Percentiles rank a stretch among this genome's conserved stretches.
phyloP scores from a whole-genome alignment of 2,329 filamentous ascomycete species.

The Microdochium bolleyi region DNA sequence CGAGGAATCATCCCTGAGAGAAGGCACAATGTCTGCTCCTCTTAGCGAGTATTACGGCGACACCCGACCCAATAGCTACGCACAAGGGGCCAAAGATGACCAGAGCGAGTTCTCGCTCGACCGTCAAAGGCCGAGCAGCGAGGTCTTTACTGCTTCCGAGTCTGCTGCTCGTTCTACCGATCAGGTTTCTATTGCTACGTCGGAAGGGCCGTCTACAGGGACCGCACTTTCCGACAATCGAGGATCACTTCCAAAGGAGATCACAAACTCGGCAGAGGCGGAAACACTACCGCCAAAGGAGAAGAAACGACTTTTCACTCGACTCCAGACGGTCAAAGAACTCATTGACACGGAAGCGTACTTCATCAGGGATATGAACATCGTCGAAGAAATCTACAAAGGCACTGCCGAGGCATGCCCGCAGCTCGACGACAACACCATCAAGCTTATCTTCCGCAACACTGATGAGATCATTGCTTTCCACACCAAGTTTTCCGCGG shows the following conservation, averaged over 20 bases:
- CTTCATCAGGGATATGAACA: slow-evolving; percentile 93
- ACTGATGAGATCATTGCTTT: slow-evolving; percentile 86
- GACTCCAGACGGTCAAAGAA: slow-evolving; percentile 82
- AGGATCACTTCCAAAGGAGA: background rate
- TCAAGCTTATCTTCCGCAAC: slow-evolving; percentile 88
- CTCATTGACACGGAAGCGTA: slow-evolving; percentile 86
- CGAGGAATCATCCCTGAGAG: slow-evolving; percentile 14
- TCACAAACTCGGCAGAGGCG: slow-evolving; percentile 24
- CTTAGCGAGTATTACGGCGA: slow-evolving; percentile 33
- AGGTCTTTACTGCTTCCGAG: slow-evolving; percentile 32
- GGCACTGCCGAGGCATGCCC: slow-evolving; percentile 79
- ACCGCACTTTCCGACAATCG: slow-evolving; percentile 18
- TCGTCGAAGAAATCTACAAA: slow-evolving; percentile 96
- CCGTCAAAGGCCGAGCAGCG: slow-evolving; percentile 35
- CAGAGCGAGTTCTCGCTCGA: slow-evolving; percentile 31
- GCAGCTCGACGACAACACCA: slow-evolving; percentile 72
- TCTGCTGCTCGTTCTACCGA: slow-evolving; percentile 38
- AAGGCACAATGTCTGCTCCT: slow-evolving; percentile 17
- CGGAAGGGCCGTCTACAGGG: slow-evolving; percentile 27
- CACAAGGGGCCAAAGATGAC: slow-evolving; percentile 31
- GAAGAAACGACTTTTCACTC: slow-evolving; percentile 67
- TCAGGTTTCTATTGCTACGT: slow-evolving; percentile 33
- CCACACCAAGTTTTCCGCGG: slow-evolving; percentile 68
- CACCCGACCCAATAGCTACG: slow-evolving; percentile 32
- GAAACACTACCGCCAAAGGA: slow-evolving; percentile 41